These are phyloP conservation scores for Carallia brachiata DNA, from an alignment of 345 rosid genomes.

Conservation along the genomic window DNA sequence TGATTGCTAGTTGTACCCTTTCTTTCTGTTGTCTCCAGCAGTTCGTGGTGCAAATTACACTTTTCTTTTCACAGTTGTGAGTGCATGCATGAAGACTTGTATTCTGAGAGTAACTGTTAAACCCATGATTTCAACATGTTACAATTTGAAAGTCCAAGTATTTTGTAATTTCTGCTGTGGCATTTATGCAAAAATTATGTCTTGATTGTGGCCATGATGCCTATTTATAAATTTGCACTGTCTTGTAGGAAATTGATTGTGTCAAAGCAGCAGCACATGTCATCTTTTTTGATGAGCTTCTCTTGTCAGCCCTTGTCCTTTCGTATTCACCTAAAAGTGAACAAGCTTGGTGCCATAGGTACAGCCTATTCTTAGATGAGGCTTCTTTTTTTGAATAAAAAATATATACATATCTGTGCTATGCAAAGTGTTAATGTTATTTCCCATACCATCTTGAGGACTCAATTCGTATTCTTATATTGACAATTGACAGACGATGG, in stretches of 20 bases:
- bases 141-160: no score
- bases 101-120: neutral
- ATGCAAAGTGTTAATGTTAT: conserved; percentile 1
- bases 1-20: neutral
- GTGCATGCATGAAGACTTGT: neutral
- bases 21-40: neutral
- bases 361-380: conserved; percentile 1
- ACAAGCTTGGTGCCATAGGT: conserved; percentile 96
- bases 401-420: neutral
- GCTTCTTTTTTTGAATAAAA: neutral
- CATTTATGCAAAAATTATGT: neutral
- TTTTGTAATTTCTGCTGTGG: no score
- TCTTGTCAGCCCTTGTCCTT: conserved; percentile 67
- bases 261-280: conserved; percentile 42
- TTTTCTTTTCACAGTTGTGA: neutral
- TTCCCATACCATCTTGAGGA: neutral
- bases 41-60: neutral
- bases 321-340: conserved; percentile 89
- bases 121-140: no score
- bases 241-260: conserved; percentile 59
- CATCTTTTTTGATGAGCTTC: conserved; percentile 61
- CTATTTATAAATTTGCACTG: neutral
- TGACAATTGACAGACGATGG: conserved; percentile 67
- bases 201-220: conserved; percentile 5
- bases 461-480: conserved; percentile 6